Percentiles rank a stretch among this genome's conserved stretches.
Evolutionary conservation across 306 rosid genomes (phyloP).

Genomic region (Malus asiatica): DNA sequence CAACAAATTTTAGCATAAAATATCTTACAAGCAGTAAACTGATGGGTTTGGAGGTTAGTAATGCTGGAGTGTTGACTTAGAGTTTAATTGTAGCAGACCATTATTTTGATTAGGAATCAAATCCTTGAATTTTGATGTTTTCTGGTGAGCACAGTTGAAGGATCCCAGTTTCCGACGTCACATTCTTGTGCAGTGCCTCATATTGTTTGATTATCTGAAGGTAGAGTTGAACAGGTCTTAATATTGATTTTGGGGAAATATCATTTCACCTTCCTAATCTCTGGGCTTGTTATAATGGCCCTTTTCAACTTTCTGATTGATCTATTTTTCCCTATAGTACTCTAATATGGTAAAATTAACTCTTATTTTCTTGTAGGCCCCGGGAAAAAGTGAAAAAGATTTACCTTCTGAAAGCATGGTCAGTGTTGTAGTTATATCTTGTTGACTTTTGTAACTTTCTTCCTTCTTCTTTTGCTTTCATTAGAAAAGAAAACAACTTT

Average conservation of each 20-base stretch:
- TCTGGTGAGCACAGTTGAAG: slow-evolving; percentile 48
- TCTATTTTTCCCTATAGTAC: neutral
- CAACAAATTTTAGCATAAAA: slow-evolving; percentile 85
- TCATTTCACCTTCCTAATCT: neutral
- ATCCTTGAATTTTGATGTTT: neutral
- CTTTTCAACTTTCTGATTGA: neutral
- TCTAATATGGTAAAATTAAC: neutral
- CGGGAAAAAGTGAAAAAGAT: slow-evolving; percentile 85
- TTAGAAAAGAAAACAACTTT: too few species aligned
- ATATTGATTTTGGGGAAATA: neutral
- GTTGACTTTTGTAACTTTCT: too few species aligned
- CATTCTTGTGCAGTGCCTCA: slow-evolving; percentile 90
- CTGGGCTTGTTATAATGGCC: neutral
- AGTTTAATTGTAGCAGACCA: slow-evolving; percentile 4
- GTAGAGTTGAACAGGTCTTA: slow-evolving; percentile 21
- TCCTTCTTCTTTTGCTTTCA: too few species aligned
- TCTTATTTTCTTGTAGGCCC: slow-evolving; percentile 57
- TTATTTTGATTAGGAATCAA: slow-evolving; percentile 5
- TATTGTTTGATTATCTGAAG: slow-evolving; percentile 87
- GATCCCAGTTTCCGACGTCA: slow-evolving; percentile 97
- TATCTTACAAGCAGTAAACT: slow-evolving; percentile 96
- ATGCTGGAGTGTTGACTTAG: slow-evolving; percentile 12
- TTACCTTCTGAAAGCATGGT: slow-evolving; percentile 89
- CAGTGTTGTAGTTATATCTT: slow-evolving; percentile 18
- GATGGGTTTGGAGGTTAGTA: slow-evolving; percentile 85